Conservation (phyloP, 2,329 filamentous ascomycete genomes). For the Botrytis sinoallii region DNA sequence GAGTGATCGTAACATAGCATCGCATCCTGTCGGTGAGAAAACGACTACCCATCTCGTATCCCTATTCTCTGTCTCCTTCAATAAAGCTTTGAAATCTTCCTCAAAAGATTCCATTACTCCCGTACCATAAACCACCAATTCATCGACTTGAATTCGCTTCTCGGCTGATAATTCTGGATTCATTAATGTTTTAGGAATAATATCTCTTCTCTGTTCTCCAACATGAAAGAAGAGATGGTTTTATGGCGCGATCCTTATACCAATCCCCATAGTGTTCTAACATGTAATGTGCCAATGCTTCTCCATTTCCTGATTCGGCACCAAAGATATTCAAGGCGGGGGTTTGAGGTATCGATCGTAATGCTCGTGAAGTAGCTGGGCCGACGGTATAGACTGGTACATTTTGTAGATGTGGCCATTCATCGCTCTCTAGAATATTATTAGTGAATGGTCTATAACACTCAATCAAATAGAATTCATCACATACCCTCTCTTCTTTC, state of each 20-base stretch:
- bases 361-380: conserved; percentile 73
- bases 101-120: conserved; percentile 77
- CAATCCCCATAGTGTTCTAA: conserved; percentile 67
- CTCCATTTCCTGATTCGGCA: conserved; percentile 79
- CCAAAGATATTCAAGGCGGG: conserved; percentile 66
- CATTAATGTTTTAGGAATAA: conserved; percentile 81
- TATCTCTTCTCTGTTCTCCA: conserved; percentile 83
- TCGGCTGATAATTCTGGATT: conserved; percentile 48
- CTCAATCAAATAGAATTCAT: background rate
- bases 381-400: conserved; percentile 74
- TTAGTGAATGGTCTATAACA: conserved; percentile 1
- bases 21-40: conserved; percentile 65
- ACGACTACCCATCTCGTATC: conserved; percentile 69
- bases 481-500: conserved; percentile 26
- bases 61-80: conserved; percentile 46
- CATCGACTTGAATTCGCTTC: conserved; percentile 64
- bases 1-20: conserved; percentile 55
- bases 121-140: conserved; percentile 84
- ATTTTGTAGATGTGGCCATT: conserved; percentile 54
- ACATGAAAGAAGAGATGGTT: conserved; percentile 76
- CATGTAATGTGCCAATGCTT: conserved; percentile 74
- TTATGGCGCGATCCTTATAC: conserved; percentile 44
- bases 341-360: conserved; percentile 53
- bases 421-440: conserved; percentile 20
- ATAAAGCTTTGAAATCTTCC: conserved; percentile 54